These are phyloP conservation scores for Bauhinia variegata DNA, from an alignment of 306 rosid species.

Conservation along the genomic window DNA sequence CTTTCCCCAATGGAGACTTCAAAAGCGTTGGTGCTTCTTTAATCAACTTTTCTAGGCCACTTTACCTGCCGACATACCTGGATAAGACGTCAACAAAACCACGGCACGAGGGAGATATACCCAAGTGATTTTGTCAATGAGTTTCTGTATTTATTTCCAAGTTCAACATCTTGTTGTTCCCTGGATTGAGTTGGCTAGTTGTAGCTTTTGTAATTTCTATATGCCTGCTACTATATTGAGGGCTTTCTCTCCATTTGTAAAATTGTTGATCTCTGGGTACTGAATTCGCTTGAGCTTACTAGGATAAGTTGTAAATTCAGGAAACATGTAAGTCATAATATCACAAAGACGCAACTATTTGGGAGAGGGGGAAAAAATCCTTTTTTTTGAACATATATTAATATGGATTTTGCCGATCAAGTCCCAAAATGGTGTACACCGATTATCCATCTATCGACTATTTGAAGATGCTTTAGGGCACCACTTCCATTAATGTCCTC, in stretches of 20 bases:
- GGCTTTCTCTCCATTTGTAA: constrained; percentile 33
- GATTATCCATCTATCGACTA: neutral
- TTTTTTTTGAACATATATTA: too few species aligned
- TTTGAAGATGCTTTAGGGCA: neutral
- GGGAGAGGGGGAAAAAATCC: neutral
- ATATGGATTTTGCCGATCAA: neutral
- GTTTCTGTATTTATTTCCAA: constrained; percentile 36
- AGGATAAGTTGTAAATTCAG: constrained; percentile 16
- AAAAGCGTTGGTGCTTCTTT: constrained; percentile 80
- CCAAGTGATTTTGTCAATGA: constrained; percentile 7
- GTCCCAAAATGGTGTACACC: neutral
- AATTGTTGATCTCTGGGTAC: constrained; percentile 31
- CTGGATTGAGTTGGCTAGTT: constrained; percentile 29
- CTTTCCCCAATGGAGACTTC: constrained; percentile 71
- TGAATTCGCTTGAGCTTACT: neutral
- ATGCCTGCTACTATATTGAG: constrained; percentile 17
- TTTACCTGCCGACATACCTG: constrained; percentile 49
- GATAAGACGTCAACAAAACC: constrained; percentile 56
- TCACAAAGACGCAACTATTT: too few species aligned
- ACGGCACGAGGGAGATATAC: constrained; percentile 36
- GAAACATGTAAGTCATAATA: neutral
- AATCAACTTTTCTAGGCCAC: constrained; percentile 67
- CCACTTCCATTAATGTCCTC: neutral
- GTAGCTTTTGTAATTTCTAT: constrained; percentile 42
- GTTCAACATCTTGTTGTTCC: constrained; percentile 83